Evolutionary conservation across 2,329 filamentous ascomycete species (phyloP).

Genomic region (Westerdykella sp.): DNA sequence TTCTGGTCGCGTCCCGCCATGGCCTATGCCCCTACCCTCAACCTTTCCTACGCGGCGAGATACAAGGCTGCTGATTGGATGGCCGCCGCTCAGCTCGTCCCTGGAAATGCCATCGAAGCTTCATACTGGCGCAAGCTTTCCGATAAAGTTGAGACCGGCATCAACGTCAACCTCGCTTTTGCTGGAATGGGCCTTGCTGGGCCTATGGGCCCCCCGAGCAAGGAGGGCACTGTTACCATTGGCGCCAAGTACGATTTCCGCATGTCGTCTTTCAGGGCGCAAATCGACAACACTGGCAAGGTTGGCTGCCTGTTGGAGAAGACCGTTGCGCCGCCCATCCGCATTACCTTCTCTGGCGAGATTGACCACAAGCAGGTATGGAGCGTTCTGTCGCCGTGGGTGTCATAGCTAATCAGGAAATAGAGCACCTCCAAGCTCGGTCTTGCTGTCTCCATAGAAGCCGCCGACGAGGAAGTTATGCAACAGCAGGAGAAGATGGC

Average conservation of each 20-base stretch:
- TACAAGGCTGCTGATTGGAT: conserved; percentile 94
- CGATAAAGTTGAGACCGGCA: conserved; percentile 92
- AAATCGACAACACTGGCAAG: conserved; percentile 93
- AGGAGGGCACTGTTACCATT: conserved; percentile 84
- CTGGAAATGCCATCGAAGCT: conserved; percentile 79
- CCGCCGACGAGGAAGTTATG: conserved; percentile 38
- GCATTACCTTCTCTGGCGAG: conserved; percentile 91
- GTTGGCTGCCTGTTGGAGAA: conserved; percentile 91
- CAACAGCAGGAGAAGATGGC: conserved; percentile 33
- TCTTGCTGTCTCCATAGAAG: conserved; percentile 68
- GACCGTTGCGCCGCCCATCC: conserved; percentile 85
- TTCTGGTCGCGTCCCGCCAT: conserved; percentile 87
- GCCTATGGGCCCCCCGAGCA: conserved; percentile 64
- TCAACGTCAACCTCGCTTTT: conserved; percentile 87
- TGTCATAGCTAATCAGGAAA: conserved; percentile 17
- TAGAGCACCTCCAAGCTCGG: conserved; percentile 95
- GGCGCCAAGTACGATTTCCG: conserved; percentile 98
- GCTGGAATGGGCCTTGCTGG: conserved; percentile 53
- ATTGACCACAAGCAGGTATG: conserved; percentile 93
- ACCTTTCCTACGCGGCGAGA: conserved; percentile 80
- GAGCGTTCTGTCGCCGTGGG: conserved; percentile 11
- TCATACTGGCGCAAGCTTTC: conserved; percentile 92
- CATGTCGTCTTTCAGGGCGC: conserved; percentile 88
- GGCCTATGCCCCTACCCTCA: conserved; percentile 82
- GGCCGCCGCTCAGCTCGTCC: conserved; percentile 81